Evolutionary conservation across 106 monocot species (phyloP).

Genomic region (Cymbidium sinense): DNA sequence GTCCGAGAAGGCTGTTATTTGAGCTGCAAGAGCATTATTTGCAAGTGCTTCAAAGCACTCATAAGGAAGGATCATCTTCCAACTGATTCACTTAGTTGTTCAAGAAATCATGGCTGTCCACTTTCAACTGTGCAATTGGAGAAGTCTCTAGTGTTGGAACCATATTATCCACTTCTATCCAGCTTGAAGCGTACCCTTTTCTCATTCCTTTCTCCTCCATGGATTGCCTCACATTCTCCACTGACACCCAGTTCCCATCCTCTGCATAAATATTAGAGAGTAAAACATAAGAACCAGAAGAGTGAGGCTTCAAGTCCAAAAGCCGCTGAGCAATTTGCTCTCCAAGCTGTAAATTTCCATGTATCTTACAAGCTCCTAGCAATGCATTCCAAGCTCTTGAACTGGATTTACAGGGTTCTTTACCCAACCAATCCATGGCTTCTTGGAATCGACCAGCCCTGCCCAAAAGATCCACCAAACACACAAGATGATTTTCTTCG

Average conservation of each 20-base stretch:
- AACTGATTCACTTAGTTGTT: constrained; percentile 20
- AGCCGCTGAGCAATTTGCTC: constrained; percentile 31
- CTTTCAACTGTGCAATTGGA: constrained; percentile 3
- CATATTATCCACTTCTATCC: constrained; percentile 34
- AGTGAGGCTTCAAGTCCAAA: constrained; percentile 26
- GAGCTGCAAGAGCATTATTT: neutral
- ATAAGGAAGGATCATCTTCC: constrained; percentile 23
- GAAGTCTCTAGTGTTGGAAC: constrained; percentile 27
- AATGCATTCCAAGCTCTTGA: constrained; percentile 43
- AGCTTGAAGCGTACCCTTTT: constrained; percentile 47
- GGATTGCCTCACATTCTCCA: constrained; percentile 32
- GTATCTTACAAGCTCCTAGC: constrained; percentile 53
- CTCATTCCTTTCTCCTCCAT: constrained; percentile 41
- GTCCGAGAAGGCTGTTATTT: neutral
- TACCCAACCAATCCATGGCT: constrained; percentile 35
- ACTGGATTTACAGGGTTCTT: constrained; percentile 27
- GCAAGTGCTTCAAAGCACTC: neutral
- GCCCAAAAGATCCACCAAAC: constrained; percentile 67
- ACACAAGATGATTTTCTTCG: constrained; percentile 54
- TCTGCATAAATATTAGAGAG: constrained; percentile 48
- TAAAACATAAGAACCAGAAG: constrained; percentile 34
- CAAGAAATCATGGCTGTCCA: constrained; percentile 8
- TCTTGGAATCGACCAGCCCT: constrained; percentile 48
- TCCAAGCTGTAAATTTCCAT: constrained; percentile 36
- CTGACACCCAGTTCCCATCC: constrained; percentile 34